Evolutionary conservation across 1,284 basidiomycete genomes (phyloP).

Genomic region (Earliella scabrosa): DNA sequence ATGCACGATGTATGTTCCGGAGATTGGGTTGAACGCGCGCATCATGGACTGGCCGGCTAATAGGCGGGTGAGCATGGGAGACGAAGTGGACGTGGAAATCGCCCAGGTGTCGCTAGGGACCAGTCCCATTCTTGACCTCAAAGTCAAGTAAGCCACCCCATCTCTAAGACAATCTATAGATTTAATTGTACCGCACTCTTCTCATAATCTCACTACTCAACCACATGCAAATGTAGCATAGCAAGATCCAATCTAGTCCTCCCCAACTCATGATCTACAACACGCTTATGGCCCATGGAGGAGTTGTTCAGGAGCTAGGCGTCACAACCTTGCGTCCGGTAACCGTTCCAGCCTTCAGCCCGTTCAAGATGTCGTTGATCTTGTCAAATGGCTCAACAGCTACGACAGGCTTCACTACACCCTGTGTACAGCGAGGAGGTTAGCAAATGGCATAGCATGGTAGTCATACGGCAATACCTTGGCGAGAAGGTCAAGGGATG

Average conservation of each 20-base stretch:
- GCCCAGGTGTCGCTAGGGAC: constrained; percentile 11
- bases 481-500: constrained; percentile 8
- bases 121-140: constrained; percentile 14
- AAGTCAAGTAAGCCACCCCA: neutral
- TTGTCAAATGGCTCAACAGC: constrained; percentile 9
- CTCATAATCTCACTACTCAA: neutral
- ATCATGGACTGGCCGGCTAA: constrained; percentile 2
- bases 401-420: constrained; percentile 15
- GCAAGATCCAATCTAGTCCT: neutral
- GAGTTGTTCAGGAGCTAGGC: neutral
- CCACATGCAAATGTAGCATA: neutral
- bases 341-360: constrained; percentile 9
- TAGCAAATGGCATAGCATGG: neutral
- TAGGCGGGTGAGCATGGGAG: neutral
- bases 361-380: constrained; percentile 14
- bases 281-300: too few species aligned
- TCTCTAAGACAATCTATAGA: too few species aligned
- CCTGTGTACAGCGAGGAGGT: neutral
- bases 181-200: too few species aligned
- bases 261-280: constrained; percentile 1
- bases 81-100: constrained; percentile 18
- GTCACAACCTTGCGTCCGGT: constrained; percentile 8
- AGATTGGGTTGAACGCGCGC: constrained; percentile 21
- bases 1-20: constrained; percentile 19
- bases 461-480: neutral